These are phyloP conservation scores for Castanea crenata DNA, from an alignment of 306 rosid genomes.

Conservation along the genomic window DNA sequence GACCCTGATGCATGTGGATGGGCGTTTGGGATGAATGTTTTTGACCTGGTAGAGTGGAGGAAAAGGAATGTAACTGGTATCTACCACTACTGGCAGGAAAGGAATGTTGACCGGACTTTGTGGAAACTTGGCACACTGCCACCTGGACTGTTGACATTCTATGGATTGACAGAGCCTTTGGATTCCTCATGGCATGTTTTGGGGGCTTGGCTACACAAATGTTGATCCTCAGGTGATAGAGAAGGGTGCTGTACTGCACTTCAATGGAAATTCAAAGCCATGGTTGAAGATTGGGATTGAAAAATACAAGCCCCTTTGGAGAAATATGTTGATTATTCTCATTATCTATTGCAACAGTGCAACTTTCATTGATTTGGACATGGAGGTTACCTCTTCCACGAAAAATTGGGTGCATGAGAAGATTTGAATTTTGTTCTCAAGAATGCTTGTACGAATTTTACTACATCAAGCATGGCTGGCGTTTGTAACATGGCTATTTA, in stretches of 20 bases:
- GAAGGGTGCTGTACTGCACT: constrained; percentile 83
- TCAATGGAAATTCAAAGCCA: constrained; percentile 88
- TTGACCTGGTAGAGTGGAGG: constrained; percentile 93
- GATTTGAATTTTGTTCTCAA: constrained; percentile 33
- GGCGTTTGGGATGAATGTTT: constrained; percentile 93
- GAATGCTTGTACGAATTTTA: constrained; percentile 50
- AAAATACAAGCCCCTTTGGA: constrained; percentile 88
- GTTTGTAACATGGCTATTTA: constrained; percentile 32
- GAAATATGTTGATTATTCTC: constrained; percentile 67
- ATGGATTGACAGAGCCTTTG: constrained; percentile 82
- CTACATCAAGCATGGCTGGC: constrained; percentile 41
- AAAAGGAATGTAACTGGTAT: constrained; percentile 83
- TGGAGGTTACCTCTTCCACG: constrained; percentile 26
- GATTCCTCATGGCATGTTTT: constrained; percentile 79
- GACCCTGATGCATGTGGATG: constrained; percentile 98
- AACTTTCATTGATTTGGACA: constrained; percentile 55
- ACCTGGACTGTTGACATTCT: constrained; percentile 82
- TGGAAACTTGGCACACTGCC: constrained; percentile 97
- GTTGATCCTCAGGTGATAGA: constrained; percentile 71
- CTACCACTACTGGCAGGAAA: constrained; percentile 92
- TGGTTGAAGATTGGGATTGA: constrained; percentile 95
- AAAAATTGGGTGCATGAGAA: constrained; percentile 3
- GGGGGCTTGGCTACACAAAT: constrained; percentile 87
- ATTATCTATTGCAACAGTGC: constrained; percentile 66
- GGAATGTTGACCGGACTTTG: constrained; percentile 71